Percentiles rank a stretch among this genome's conserved stretches.
These are phyloP conservation scores for Debaryomyces fabryi DNA, from an alignment of 1,139 yeast genomes.

Conservation along the genomic window DNA sequence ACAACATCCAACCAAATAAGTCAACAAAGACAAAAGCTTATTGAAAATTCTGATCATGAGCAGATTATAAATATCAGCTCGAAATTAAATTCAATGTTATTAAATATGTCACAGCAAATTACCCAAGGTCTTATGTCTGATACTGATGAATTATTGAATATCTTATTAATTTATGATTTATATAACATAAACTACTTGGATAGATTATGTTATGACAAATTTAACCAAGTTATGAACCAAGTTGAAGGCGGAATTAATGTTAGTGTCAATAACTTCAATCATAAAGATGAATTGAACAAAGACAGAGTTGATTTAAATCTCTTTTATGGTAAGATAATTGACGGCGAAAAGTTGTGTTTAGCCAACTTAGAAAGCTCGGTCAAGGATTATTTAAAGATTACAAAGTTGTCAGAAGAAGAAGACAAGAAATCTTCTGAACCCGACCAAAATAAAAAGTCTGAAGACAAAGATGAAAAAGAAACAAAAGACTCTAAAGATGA, in stretches of 20 bases:
- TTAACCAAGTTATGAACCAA: constrained; percentile 83
- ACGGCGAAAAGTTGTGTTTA: constrained; percentile 86
- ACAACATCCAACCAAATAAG: constrained; percentile 47
- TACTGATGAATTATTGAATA: constrained; percentile 53
- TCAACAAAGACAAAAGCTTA: constrained; percentile 43
- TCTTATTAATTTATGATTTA: constrained; percentile 74
- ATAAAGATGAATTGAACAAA: constrained; percentile 28
- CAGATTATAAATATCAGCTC: constrained; percentile 33
- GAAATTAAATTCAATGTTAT: constrained; percentile 38
- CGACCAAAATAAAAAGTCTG: constrained; percentile 25
- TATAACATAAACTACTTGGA: constrained; percentile 70
- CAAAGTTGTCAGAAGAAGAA: constrained; percentile 18
- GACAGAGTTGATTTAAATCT: constrained; percentile 57
- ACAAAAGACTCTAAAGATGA: neutral
- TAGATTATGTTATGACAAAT: constrained; percentile 64
- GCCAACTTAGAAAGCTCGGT: constrained; percentile 83
- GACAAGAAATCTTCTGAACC: constrained; percentile 17
- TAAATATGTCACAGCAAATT: constrained; percentile 44
- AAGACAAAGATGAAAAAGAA: constrained; percentile 20
- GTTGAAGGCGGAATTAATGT: constrained; percentile 86
- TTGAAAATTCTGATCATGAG: constrained; percentile 31
- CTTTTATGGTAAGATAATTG: constrained; percentile 75
- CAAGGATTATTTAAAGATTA: constrained; percentile 42
- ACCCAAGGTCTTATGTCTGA: constrained; percentile 71
- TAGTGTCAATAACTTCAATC: constrained; percentile 55